A percentile compares a stretch with the other conserved stretches of the same genome.
phyloP scores from a whole-genome alignment of 2,329 filamentous ascomycete species.

The Calonectria fujianensis region DNA sequence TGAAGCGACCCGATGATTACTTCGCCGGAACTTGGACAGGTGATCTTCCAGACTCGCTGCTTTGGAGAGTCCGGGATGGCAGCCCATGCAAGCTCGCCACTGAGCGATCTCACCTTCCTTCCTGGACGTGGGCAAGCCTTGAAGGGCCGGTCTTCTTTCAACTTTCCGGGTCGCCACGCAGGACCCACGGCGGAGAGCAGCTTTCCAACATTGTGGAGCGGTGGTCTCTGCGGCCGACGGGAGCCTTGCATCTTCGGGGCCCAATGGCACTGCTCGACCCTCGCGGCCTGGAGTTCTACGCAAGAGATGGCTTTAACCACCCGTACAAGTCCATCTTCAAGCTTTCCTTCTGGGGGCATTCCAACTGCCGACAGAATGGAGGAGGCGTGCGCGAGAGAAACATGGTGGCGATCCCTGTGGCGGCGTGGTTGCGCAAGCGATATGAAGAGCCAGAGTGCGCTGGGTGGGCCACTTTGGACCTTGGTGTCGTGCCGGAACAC shows the following conservation, averaged over 20 bases:
- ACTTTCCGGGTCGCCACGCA: not conserved
- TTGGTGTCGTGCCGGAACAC: not conserved
- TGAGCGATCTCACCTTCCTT: not conserved
- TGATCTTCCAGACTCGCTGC: not conserved
- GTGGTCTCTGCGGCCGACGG: not conserved
- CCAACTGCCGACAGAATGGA: conserved; percentile 7
- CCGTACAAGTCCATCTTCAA: conserved; percentile 10
- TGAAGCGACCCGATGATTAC: not conserved
- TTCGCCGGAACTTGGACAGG: conserved; percentile 8
- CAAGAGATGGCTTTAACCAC: not conserved
- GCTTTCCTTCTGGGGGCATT: not conserved
- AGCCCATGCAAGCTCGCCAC: not conserved
- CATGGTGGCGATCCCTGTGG: not conserved
- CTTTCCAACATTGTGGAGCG: not conserved
- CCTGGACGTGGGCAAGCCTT: conserved; percentile 8
- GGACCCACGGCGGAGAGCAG: not conserved
- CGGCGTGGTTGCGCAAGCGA: not conserved
- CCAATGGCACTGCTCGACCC: not conserved
- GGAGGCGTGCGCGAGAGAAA: not conserved
- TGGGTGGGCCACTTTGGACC: not conserved
- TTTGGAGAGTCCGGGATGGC: not conserved
- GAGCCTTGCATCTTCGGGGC: not conserved
- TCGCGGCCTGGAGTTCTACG: not conserved
- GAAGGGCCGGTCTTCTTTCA: not conserved
- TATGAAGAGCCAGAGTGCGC: conserved; percentile 3